A percentile compares a stretch with the other conserved stretches of the same genome.
Evolutionary conservation across 805 yeast genomes (phyloP).

Genomic region (Cyberlindnera meyerae): DNA sequence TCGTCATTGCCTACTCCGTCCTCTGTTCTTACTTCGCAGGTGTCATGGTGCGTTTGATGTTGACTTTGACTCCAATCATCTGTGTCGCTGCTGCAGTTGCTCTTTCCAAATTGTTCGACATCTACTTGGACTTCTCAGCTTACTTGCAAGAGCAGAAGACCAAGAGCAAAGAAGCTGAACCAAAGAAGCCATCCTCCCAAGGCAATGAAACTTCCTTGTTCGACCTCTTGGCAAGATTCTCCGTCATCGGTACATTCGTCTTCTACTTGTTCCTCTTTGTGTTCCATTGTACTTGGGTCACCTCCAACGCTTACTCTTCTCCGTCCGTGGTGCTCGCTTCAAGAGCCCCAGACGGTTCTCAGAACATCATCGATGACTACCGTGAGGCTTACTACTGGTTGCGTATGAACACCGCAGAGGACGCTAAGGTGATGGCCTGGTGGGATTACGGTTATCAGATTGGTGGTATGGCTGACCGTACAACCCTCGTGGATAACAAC

Average conservation of each 20-base stretch:
- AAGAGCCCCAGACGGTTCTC: slow-evolving; percentile 77
- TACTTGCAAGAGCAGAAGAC: slow-evolving; percentile 14
- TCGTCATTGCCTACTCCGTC: slow-evolving; percentile 87
- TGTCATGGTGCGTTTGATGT: slow-evolving; percentile 97
- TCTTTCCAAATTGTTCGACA: slow-evolving; percentile 74
- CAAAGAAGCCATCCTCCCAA: slow-evolving; percentile 5
- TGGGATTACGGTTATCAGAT: slow-evolving; percentile 99
- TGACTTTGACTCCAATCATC: slow-evolving; percentile 92
- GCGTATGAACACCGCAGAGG: slow-evolving; percentile 95
- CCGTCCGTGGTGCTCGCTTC: slow-evolving; percentile 96
- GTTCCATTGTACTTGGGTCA: slow-evolving; percentile 95
- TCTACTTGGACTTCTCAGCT: slow-evolving; percentile 63
- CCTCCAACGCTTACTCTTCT: slow-evolving; percentile 91
- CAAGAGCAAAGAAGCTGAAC: slow-evolving; percentile 4
- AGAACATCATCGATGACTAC: slow-evolving; percentile 85
- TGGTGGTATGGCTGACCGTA: slow-evolving; percentile 99
- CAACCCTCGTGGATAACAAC: slow-evolving; percentile 96
- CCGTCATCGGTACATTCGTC: slow-evolving; percentile 63
- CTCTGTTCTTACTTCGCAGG: slow-evolving; percentile 96
- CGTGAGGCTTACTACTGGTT: slow-evolving; percentile 99
- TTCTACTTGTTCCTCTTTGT: slow-evolving; percentile 80
- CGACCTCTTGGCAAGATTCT: slow-evolving; percentile 45
- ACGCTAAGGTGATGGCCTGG: slow-evolving; percentile 96
- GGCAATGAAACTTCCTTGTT: slow-evolving; percentile 14
- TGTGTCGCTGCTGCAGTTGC: slow-evolving; percentile 93